phyloP scores from a whole-genome alignment of 2,329 filamentous ascomycete genomes.

The Myriosclerotinia duriaeana region DNA sequence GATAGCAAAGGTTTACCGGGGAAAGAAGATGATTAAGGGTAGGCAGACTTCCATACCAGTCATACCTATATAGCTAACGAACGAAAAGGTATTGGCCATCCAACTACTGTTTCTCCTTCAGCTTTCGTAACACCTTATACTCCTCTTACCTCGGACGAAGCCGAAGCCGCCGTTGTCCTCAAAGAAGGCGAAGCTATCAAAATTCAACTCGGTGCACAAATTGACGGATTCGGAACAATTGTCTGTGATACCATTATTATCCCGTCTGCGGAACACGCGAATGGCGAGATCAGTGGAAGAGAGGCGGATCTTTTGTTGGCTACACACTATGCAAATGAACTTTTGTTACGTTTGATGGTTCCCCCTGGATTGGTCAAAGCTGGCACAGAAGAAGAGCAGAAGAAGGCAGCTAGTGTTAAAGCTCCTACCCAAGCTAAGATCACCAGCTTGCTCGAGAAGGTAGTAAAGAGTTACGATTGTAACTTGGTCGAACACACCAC shows the following conservation, averaged over 20 bases:
- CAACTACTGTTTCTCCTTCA: constrained; percentile 90
- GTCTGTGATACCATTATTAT: constrained; percentile 91
- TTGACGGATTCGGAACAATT: constrained; percentile 94
- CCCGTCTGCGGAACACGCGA: constrained; percentile 57
- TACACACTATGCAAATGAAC: constrained; percentile 93
- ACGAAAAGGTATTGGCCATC: constrained; percentile 76
- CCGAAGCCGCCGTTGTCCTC: constrained; percentile 76
- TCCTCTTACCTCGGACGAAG: constrained; percentile 79
- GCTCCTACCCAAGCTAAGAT: constrained; percentile 84
- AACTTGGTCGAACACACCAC: constrained; percentile 97
- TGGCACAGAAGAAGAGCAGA: constrained; percentile 91
- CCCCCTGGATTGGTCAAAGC: constrained; percentile 82
- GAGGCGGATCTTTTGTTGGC: constrained; percentile 85
- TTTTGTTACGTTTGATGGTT: constrained; percentile 85
- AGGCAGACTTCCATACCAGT: constrained; percentile 20
- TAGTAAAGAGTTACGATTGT: constrained; percentile 86
- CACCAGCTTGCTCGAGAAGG: constrained; percentile 82
- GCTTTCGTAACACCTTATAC: constrained; percentile 97
- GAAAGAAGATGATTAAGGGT: constrained; percentile 96
- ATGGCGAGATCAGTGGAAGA: constrained; percentile 69
- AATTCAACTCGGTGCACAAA: constrained; percentile 98
- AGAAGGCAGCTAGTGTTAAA: constrained; percentile 81
- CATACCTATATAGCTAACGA: constrained; percentile 38
- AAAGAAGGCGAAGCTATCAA: constrained; percentile 88
- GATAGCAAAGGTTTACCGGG: constrained; percentile 92